phyloP scores from a whole-genome alignment of 176 grass and related monocot genomes.

The Bothriochloa decipiens region DNA sequence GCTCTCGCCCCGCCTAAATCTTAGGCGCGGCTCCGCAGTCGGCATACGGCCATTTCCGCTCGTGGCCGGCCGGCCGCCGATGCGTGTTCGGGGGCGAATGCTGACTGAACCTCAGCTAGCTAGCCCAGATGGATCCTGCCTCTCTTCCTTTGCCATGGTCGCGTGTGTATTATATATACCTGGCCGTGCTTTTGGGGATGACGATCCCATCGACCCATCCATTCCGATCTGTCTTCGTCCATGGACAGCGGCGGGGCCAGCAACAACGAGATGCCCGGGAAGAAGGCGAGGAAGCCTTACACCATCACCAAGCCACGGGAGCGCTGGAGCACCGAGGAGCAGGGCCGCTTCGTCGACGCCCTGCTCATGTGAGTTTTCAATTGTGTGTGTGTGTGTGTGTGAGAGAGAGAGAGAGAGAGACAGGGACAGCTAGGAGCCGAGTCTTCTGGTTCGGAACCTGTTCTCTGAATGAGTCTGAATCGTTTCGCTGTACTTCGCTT shows the following conservation, averaged over 20 bases:
- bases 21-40: background rate
- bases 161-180: background rate
- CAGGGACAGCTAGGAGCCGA: too few relatives aligned
- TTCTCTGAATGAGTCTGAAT: background rate
- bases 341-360: conserved; percentile 90
- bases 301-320: conserved; percentile 79
- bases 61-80: too few relatives aligned
- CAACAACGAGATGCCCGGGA: conserved; percentile 12
- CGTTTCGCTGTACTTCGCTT: too few relatives aligned
- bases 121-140: background rate
- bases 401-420: too few relatives aligned
- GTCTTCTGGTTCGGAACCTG: background rate
- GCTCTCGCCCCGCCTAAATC: conserved; percentile 2
- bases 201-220: too few relatives aligned
- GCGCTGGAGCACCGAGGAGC: conserved; percentile 78
- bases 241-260: background rate
- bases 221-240: background rate
- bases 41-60: too few relatives aligned
- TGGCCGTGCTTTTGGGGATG: background rate
- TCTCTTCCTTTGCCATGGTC: background rate
- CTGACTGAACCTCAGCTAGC: too few relatives aligned
- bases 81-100: too few relatives aligned
- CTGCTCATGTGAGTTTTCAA: conserved; percentile 56
- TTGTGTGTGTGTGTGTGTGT: too few relatives aligned
- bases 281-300: conserved; percentile 89